Conservation (phyloP, 1,139 yeast genomes). For the Hyphopichia fennica region DNA sequence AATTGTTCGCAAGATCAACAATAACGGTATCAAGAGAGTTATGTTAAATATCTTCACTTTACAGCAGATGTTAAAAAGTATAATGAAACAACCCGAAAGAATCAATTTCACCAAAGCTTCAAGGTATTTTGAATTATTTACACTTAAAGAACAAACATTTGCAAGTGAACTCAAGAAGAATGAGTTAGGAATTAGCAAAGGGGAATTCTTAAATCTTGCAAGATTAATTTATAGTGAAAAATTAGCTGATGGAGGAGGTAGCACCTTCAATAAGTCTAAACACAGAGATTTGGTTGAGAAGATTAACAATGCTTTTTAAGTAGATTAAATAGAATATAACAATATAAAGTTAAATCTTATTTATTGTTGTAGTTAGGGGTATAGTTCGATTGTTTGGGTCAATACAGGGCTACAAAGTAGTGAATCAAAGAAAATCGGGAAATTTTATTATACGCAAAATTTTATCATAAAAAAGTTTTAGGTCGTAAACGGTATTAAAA, state of each 20-base stretch:
- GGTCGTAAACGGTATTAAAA: no score
- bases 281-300: slow-evolving; percentile 37
- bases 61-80: slow-evolving; percentile 72
- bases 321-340: slow-evolving; percentile 5
- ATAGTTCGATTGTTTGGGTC: no score
- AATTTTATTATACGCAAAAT: no score
- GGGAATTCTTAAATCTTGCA: slow-evolving; percentile 35
- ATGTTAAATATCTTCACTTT: slow-evolving; percentile 68
- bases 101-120: slow-evolving; percentile 61
- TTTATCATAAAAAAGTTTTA: no score
- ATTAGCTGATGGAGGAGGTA: slow-evolving; percentile 41
- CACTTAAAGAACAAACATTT: slow-evolving; percentile 39
- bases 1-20: slow-evolving; percentile 55
- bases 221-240: slow-evolving; percentile 47
- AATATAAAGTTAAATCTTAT: no score
- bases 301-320: slow-evolving; percentile 12
- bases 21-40: slow-evolving; percentile 66
- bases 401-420: no score
- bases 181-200: slow-evolving; percentile 16
- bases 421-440: no score
- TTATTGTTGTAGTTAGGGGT: no score
- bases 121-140: slow-evolving; percentile 57
- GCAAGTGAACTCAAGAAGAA: slow-evolving; percentile 22
- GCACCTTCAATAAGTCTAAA: slow-evolving; percentile 40
- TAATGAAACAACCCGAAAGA: slow-evolving; percentile 55